Base-by-base conservation (phyloP, 2,329 filamentous ascomycete species). In the Hirsutella rhossiliensis region DNA sequence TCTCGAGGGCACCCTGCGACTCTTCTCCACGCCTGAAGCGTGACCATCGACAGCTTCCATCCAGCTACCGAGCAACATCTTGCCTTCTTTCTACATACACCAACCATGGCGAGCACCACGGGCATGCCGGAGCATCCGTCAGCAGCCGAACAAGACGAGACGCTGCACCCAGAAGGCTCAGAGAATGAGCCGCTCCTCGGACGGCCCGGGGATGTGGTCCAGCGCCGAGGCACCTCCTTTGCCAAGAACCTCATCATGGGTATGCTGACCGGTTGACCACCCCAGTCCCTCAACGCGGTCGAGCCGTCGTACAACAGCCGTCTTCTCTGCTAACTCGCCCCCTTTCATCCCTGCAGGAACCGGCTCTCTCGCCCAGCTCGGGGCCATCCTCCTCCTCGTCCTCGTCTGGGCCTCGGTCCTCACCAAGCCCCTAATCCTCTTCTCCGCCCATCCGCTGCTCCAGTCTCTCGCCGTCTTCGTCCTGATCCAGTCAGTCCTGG, bases 401-500 rank as follows among this genome's bases (percentile, higher is more conserved):
- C 76, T 90, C 45, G 72, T 94, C 51, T 95, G 87, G 87, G 76
- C 78, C 39, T 76, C 76, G 45, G 76, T 96, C 50, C 78, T 95
- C 58, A 75, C 78, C 37, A 71, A 81, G 44, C 63, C 68, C 28
- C 59, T 94, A 48, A 84, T 86, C 34, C 78, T 95, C 54, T 95
- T 97, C 73, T 88, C 87, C 17, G 79, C 82, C 9, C 90, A 97
- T 62, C 90, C 90, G 8, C 80, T 96, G 58, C 69, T 81, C 46
- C 71, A 76, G 64, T 72, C 68, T 11, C 51, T 83, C 45, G 88
- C 80, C 41, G 62, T 94, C 46, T 71, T 95, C 49, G 71, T 87
- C 46, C 71, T 92, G 54, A 75, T 84, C 17, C 83, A 96, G 69
- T 83, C 82, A 44, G 78, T 89, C 51, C 78, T 97, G 43, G 68